Evolutionary conservation across 2,329 filamentous ascomycete species (phyloP).

Genomic region (Penicillium palitans): DNA sequence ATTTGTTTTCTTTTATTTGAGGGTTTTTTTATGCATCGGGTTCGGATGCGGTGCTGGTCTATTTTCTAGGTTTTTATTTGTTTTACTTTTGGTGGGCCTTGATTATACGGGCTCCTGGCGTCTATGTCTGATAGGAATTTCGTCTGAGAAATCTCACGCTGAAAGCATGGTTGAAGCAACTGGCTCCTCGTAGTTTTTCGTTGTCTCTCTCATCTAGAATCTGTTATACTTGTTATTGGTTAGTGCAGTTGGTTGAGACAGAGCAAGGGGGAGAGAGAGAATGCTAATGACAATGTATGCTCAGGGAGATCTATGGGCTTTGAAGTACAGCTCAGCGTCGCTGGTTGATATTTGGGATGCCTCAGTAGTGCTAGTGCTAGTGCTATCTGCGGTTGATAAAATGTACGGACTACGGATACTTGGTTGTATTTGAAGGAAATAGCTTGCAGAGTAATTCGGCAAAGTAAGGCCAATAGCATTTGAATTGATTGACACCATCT

Average conservation of each 20-base stretch:
- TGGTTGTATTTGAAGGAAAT: not conserved
- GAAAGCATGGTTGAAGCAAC: slow-evolving; percentile 3
- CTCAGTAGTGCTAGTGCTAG: not conserved
- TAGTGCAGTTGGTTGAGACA: too few relatives aligned
- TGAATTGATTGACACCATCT: not conserved
- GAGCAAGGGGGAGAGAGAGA: not conserved
- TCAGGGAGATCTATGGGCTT: not conserved
- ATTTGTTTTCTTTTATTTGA: slow-evolving; percentile 1
- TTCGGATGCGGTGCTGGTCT: slow-evolving; percentile 7
- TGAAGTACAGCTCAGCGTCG: not conserved
- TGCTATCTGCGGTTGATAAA: too few relatives aligned
- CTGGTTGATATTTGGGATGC: not conserved
- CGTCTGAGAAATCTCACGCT: not conserved
- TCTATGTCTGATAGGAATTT: slow-evolving; percentile 2
- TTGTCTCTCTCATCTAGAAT: not conserved
- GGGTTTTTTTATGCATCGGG: slow-evolving; percentile 6
- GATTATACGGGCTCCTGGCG: slow-evolving; percentile 2
- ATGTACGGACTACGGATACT: not conserved
- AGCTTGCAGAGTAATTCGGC: not conserved
- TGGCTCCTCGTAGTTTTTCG: not conserved
- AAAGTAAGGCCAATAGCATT: not conserved
- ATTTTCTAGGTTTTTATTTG: not conserved
- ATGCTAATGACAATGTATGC: not conserved
- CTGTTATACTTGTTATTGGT: not conserved
- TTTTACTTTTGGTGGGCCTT: not conserved